Conservation (phyloP, 352 stramenopile genomes). For the Pythium biforme region DNA sequence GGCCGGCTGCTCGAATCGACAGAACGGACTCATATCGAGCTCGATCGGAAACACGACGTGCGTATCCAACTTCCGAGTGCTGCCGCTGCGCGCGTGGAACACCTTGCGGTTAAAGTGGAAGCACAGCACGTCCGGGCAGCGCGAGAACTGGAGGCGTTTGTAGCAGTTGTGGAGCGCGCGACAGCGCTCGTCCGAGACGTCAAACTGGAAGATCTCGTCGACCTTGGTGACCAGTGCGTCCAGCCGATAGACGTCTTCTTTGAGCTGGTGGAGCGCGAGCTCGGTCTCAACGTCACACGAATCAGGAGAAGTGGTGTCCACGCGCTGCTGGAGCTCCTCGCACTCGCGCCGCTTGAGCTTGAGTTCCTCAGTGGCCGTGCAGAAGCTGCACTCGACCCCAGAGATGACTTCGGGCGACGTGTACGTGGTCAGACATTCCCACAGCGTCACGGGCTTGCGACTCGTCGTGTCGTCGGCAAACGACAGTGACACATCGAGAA, state of each 20-base stretch:
- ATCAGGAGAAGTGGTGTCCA: slow-evolving; percentile 10
- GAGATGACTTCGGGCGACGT: slow-evolving; percentile 68
- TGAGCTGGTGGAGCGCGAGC: slow-evolving; percentile 57
- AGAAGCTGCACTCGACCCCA: slow-evolving; percentile 74
- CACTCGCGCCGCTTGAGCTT: slow-evolving; percentile 29
- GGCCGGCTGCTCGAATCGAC: slow-evolving; percentile 49
- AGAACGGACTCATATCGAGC: slow-evolving; percentile 77
- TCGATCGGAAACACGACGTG: slow-evolving; percentile 80
- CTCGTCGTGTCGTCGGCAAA: slow-evolving; percentile 37
- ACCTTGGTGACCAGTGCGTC: slow-evolving; percentile 27
- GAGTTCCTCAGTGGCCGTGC: slow-evolving; percentile 59
- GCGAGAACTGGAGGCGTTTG: slow-evolving; percentile 78
- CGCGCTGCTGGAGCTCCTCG: slow-evolving; percentile 25
- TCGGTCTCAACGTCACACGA: slow-evolving; percentile 47
- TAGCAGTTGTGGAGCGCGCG: slow-evolving; percentile 44
- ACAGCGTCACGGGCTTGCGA: slow-evolving; percentile 40
- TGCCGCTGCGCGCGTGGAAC: slow-evolving; percentile 63
- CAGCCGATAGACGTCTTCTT: slow-evolving; percentile 69
- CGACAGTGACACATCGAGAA: slow-evolving; percentile 77
- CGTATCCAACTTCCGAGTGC: slow-evolving; percentile 72
- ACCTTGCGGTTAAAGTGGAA: slow-evolving; percentile 89
- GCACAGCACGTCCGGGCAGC: slow-evolving; percentile 79
- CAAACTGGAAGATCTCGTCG: slow-evolving; percentile 22
- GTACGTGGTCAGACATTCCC: slow-evolving; percentile 61
- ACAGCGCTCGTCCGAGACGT: slow-evolving; percentile 32